Evolutionary conservation across 2,329 filamentous ascomycete species (phyloP).

Genomic region (Fusarium nygamai): DNA sequence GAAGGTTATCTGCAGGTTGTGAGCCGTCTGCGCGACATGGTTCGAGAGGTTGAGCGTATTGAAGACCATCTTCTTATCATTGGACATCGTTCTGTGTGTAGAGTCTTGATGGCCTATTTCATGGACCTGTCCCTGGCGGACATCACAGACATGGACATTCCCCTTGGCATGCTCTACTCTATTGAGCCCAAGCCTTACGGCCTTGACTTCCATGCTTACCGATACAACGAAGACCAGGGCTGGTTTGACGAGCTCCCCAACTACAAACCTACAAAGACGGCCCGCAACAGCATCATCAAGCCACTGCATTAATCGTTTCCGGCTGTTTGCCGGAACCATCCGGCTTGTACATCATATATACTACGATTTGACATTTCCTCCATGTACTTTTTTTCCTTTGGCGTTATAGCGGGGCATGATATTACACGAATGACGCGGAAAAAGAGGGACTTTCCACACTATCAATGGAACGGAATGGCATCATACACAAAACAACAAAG

Average conservation of each 20-base stretch:
- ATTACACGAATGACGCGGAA: conserved; percentile 38
- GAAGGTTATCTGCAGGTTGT: conserved; percentile 98
- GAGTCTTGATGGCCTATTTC: conserved; percentile 96
- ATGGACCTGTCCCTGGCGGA: conserved; percentile 90
- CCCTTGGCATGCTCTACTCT: conserved; percentile 91
- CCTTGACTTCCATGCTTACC: conserved; percentile 95
- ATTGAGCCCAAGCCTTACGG: conserved; percentile 98
- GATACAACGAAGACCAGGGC: conserved; percentile 79
- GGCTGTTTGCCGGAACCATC: conserved; percentile 3
- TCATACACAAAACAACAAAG: conserved; percentile 34
- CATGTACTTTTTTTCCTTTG: conserved; percentile 16
- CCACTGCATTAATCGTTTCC: background rate
- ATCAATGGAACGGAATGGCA: conserved; percentile 43
- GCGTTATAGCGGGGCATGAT: conserved; percentile 36
- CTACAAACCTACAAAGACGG: conserved; percentile 74
- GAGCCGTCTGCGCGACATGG: conserved; percentile 92
- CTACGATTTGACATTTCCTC: conserved; percentile 6
- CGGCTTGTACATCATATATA: conserved; percentile 38
- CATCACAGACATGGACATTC: conserved; percentile 93
- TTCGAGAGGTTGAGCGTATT: conserved; percentile 96
- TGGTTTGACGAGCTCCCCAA: conserved; percentile 89
- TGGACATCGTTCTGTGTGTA: conserved; percentile 89
- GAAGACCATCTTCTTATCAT: conserved; percentile 94
- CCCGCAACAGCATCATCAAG: conserved; percentile 46
- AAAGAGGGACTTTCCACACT: conserved; percentile 38